Evolutionary conservation across 257 asterid species (phyloP).

Genomic region (Fraxinus anomala): DNA sequence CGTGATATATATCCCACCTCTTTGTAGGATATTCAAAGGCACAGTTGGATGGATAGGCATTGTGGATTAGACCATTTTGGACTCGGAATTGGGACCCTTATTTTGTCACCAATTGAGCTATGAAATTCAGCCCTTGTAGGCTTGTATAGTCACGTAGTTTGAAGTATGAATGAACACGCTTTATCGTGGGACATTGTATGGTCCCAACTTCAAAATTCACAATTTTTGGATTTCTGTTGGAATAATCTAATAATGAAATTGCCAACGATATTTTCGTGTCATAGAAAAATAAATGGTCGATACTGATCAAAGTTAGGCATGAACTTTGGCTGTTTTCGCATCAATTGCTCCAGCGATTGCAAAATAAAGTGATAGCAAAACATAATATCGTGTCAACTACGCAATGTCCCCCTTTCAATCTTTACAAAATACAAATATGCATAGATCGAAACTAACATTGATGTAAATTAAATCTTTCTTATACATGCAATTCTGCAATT

Average conservation of each 20-base stretch:
- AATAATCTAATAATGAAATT: not conserved
- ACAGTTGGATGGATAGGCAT: conserved; percentile 41
- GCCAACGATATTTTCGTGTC: conserved; percentile 15
- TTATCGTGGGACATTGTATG: conserved; percentile 13
- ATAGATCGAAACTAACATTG: not conserved
- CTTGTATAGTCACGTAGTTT: too few species aligned
- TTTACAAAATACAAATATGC: not conserved
- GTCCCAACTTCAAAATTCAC: conserved; percentile 19
- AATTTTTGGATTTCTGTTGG: not conserved
- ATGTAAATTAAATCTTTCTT: not conserved
- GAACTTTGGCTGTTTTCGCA: not conserved
- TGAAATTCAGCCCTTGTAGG: conserved; percentile 9
- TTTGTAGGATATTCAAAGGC: conserved; percentile 10
- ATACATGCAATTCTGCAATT: conserved; percentile 19
- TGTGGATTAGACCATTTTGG: too few species aligned
- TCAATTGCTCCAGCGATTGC: not conserved
- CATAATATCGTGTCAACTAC: conserved; percentile 30
- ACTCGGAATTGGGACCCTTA: too few species aligned
- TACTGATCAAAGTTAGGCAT: not conserved
- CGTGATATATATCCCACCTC: not conserved
- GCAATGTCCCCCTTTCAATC: conserved; percentile 13
- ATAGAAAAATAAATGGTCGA: not conserved
- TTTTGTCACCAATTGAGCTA: not conserved
- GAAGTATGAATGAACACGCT: not conserved
- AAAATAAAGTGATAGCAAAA: not conserved